These are phyloP conservation scores for Heterobasidion parviporum DNA, from an alignment of 1,284 basidiomycete genomes.

Conservation along the genomic window DNA sequence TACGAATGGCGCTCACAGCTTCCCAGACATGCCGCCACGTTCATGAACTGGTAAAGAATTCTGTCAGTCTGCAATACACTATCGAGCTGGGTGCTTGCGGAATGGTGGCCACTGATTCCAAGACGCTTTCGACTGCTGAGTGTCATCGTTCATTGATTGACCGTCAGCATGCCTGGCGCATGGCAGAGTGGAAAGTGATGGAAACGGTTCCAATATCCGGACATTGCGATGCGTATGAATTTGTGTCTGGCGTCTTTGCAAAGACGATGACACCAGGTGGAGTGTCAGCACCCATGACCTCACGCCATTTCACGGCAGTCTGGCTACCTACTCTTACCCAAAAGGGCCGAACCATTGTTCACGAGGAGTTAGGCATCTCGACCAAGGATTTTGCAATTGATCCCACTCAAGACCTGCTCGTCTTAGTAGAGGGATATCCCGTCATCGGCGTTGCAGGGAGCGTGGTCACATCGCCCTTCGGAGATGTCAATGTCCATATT, in stretches of 20 bases:
- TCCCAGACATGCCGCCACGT: slow-evolving; percentile 22
- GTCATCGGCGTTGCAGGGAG: slow-evolving; percentile 7
- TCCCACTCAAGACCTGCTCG: slow-evolving; percentile 51
- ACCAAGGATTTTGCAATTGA: slow-evolving; percentile 57
- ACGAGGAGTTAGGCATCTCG: slow-evolving; percentile 32
- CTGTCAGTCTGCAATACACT: slow-evolving; percentile 35
- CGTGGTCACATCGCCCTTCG: not conserved
- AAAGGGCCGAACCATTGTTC: slow-evolving; percentile 15
- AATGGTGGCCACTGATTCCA: slow-evolving; percentile 19
- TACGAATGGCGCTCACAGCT: not conserved
- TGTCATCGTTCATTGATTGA: slow-evolving; percentile 30
- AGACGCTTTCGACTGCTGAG: slow-evolving; percentile 22
- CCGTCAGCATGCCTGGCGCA: slow-evolving; percentile 33
- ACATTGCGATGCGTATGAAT: slow-evolving; percentile 44
- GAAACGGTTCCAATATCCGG: slow-evolving; percentile 27
- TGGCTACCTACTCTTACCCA: slow-evolving; percentile 28
- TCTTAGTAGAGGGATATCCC: slow-evolving; percentile 27
- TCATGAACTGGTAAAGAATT: slow-evolving; percentile 23
- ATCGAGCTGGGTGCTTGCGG: slow-evolving; percentile 42
- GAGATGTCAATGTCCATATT: slow-evolving; percentile 2
- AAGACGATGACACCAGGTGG: slow-evolving; percentile 9
- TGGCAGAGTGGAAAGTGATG: slow-evolving; percentile 26
- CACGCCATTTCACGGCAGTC: slow-evolving; percentile 24
- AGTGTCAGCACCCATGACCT: slow-evolving; percentile 13
- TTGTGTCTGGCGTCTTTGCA: slow-evolving; percentile 48